Evolutionary conservation across 306 rosid species (phyloP), one percentile per base, ranked within the genome.

Genomic region (Malus asiatica): DNA sequence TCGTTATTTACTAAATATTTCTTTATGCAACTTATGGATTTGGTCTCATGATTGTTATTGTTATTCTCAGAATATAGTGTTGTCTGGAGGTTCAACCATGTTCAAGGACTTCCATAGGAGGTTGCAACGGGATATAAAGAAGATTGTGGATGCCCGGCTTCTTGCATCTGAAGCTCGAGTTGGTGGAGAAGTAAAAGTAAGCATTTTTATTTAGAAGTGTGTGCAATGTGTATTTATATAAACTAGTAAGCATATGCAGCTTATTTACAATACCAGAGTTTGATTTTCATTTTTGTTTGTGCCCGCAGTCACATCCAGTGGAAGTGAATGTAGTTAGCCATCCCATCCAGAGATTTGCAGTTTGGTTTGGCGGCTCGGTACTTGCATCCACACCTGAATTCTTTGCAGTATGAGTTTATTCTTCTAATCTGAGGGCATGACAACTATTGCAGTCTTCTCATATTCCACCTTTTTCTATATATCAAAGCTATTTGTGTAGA

Each of bases 291-390:
- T 44, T 79, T 78, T 22, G 46, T 4, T 78, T 77, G 68, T 63
- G 74, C 62, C 72, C 78, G 58, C 86, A 96, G 98, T 85, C 99
- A 9, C 93, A 92, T 6, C 99, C 98, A 59, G 98, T 96, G 85
- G 99, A 96, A 81, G 98, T 96, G 82, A 96, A 96, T 83, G 99
- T 96, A 30, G 84, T 92, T 67, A 92, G 99, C 80, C 92, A 96
- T 83, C 97, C 99, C 66, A 90, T 96, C 85, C 99, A 96, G 91
- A 96, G 96, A 86, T 92, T 81, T 85, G 99, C 99, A 72, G 99
- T 96, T 82, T 96, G 99, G 99, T 96, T 96, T 79, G 99, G 99
- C 72, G 99, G 99, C 64, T 96, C 99, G 14, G 98, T 96, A 29
- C 99, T 96, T 75, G 98, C 99, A 73, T 96, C 99, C 76, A 96